A percentile compares a stretch with the other conserved stretches of the same genome.
Conservation (phyloP, 2,329 filamentous ascomycete genomes). For the Sarocladium brachiariae region DNA sequence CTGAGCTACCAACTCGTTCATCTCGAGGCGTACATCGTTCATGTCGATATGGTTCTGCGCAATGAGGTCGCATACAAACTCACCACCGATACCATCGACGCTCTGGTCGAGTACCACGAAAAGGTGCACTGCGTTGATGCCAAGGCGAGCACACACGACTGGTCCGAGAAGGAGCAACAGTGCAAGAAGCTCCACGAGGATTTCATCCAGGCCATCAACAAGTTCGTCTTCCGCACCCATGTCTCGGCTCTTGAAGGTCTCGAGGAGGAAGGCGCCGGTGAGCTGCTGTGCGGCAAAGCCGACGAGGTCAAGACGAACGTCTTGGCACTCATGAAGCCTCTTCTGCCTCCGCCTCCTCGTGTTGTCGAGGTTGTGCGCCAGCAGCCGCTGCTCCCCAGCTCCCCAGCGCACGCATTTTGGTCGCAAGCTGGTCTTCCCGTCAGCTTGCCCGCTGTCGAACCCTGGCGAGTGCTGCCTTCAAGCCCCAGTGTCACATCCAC, state of each 20-base stretch:
- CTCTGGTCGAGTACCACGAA: slow-evolving; percentile 92
- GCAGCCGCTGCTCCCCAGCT: slow-evolving; percentile 78
- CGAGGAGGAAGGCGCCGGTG: slow-evolving; percentile 92
- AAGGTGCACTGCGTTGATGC: slow-evolving; percentile 89
- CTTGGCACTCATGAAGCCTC: slow-evolving; percentile 76
- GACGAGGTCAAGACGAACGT: slow-evolving; percentile 89
- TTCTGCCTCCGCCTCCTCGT: slow-evolving; percentile 81
- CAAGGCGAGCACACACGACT: slow-evolving; percentile 83
- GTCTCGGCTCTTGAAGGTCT: slow-evolving; percentile 87
- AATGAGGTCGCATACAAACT: slow-evolving; percentile 98
- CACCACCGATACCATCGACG: slow-evolving; percentile 87
- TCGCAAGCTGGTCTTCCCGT: slow-evolving; percentile 60
- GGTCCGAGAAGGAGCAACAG: slow-evolving; percentile 94
- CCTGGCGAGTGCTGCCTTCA: slow-evolving; percentile 87
- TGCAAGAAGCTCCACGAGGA: slow-evolving; percentile 97
- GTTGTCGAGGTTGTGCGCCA: slow-evolving; percentile 86
- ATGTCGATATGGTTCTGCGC: slow-evolving; percentile 97
- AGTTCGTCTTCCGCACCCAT: slow-evolving; percentile 87
- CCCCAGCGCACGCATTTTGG: slow-evolving; percentile 61
- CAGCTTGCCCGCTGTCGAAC: slow-evolving; percentile 65
- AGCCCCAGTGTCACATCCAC: slow-evolving; percentile 71
- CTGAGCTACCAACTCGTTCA: slow-evolving; percentile 92
- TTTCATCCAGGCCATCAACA: slow-evolving; percentile 94
- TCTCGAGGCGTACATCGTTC: slow-evolving; percentile 94
- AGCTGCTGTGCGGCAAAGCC: slow-evolving; percentile 83